phyloP scores from a whole-genome alignment of 2,329 filamentous ascomycete genomes.

The Eutypa lata region DNA sequence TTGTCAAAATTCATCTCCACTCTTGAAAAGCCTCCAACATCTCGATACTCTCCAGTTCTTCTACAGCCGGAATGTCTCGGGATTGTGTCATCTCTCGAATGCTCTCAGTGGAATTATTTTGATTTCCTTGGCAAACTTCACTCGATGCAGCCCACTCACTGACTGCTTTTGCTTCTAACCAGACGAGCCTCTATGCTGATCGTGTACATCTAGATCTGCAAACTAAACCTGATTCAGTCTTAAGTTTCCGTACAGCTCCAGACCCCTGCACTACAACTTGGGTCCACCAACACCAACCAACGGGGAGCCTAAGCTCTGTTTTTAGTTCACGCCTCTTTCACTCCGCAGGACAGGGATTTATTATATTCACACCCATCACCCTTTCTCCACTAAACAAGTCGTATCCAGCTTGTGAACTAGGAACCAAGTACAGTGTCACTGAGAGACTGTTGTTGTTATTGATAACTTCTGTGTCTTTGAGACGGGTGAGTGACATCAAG shows the following conservation, averaged over 20 bases:
- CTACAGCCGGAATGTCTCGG: neutral
- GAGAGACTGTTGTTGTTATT: neutral
- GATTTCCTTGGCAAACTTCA: no score
- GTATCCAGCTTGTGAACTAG: no score
- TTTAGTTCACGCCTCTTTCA: neutral
- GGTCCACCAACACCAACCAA: neutral
- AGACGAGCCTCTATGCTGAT: conserved; percentile 8
- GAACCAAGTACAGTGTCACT: neutral
- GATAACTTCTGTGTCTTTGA: neutral
- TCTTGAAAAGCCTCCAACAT: no score
- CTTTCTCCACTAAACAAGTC: neutral
- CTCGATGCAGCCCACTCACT: no score
- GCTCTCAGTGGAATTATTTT: neutral
- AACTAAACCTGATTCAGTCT: conserved; percentile 14
- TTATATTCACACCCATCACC: neutral
- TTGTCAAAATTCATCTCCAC: neutral
- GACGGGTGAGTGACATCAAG: neutral
- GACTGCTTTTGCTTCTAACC: no score
- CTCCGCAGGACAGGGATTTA: neutral
- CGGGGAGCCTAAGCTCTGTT: neutral
- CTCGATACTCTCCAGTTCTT: no score
- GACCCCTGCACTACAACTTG: neutral
- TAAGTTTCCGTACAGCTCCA: no score
- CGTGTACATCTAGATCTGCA: conserved; percentile 18
- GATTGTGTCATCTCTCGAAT: neutral